A percentile compares a stretch with the other conserved stretches of the same genome.
Evolutionary conservation across 805 yeast genomes (phyloP).

Genomic region (Hemisphaericaspora nanyangensis): DNA sequence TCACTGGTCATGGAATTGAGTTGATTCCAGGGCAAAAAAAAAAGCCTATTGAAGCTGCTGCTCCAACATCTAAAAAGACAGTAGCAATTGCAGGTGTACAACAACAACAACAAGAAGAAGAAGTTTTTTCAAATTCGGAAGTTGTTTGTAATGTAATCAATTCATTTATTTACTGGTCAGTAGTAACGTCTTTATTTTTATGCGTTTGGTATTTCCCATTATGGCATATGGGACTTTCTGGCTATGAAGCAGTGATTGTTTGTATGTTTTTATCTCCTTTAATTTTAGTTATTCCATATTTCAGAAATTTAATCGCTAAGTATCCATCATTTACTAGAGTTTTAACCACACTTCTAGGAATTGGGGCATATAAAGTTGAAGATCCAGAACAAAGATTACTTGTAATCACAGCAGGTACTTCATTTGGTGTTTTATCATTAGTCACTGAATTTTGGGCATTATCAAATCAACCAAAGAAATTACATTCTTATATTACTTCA

Average conservation of each 20-base stretch:
- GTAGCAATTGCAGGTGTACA: too few species aligned
- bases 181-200: constrained; percentile 72
- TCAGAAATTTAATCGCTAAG: constrained; percentile 32
- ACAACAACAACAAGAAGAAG: constrained; percentile 10
- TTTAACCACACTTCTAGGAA: constrained; percentile 57
- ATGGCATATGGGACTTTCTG: constrained; percentile 97
- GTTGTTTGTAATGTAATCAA: constrained; percentile 51
- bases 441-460: constrained; percentile 47
- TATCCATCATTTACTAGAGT: constrained; percentile 54
- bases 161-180: constrained; percentile 82
- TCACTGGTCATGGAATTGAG: constrained; percentile 25
- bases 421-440: constrained; percentile 58
- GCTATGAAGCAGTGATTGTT: constrained; percentile 73
- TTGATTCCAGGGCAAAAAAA: constrained; percentile 13
- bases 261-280: constrained; percentile 57
- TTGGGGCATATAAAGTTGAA: constrained; percentile 68
- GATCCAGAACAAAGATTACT: constrained; percentile 71
- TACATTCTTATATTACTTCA: constrained; percentile 49
- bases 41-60: constrained; percentile 1
- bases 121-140: constrained; percentile 27
- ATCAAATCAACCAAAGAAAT: constrained; percentile 23
- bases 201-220: constrained; percentile 96
- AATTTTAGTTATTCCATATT: constrained; percentile 41
- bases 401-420: constrained; percentile 61
- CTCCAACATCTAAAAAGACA: not conserved